Evolutionary conservation across 2,329 filamentous ascomycete genomes (phyloP), one percentile per base, ranked within the genome.

Genomic region (Pyricularia pennisetigena): DNA sequence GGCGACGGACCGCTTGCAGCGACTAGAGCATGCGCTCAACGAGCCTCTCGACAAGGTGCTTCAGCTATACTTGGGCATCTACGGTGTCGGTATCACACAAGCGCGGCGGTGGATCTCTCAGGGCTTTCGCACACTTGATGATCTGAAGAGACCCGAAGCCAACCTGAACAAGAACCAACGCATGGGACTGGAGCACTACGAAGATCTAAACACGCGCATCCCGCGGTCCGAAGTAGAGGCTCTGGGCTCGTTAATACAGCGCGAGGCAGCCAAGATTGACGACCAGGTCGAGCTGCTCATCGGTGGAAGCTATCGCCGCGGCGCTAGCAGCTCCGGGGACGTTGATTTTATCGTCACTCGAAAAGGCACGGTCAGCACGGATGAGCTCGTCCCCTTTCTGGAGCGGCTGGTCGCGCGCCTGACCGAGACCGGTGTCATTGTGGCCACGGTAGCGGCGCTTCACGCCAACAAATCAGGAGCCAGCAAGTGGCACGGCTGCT

Each of bases 401-500:
- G 81, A 88, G 9, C 78, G 76, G 2, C 83, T 97, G 7, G 82
- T 97, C 0, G 82, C 82, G 0, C 75, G 78, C 0, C 83, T 98
- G 9, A 87, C 86, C 59, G 73, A 77, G 0, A 75, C 81, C 5
- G 83, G 81, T 0, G 96, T 97, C 73, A 82, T 97, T 4, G 89
- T 90, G 66, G 88, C 84, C 1, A 83, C 85, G 1, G 83, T 97
- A 9, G 89, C 92, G 0, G 83, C 85, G 7, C 80, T 84, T 32
- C 71, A 73, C 61, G 67, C 68, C 1, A 32, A 70, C 6, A 74
- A 78, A 32, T 67, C 72, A 10, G 79, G 79, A n/a, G 90, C 90
- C 0, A 90, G 88, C 28, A 96, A 95, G 79, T 97, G 93, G 92
- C 92, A 96, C 71, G 94, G 94, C 3, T 94, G 91, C 67, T 95